phyloP scores from a whole-genome alignment of 2,329 filamentous ascomycete species.

The Colletotrichum ledebouriae region DNA sequence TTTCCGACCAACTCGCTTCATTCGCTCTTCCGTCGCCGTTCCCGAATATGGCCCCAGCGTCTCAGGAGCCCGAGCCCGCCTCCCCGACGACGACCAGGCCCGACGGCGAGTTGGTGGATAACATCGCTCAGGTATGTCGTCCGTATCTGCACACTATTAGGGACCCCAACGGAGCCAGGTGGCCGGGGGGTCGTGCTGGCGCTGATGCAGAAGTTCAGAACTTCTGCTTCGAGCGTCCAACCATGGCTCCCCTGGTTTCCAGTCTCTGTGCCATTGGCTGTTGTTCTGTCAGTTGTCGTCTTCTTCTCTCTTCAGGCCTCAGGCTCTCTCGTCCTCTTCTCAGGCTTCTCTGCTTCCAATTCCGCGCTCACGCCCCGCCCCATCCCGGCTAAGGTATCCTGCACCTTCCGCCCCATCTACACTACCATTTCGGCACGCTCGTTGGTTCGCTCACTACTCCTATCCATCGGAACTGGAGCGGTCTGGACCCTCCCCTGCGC shows the following conservation, averaged over 20 bases:
- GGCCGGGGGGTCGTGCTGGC: slow-evolving; percentile 13
- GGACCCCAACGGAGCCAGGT: slow-evolving; percentile 27
- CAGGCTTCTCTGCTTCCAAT: slow-evolving; percentile 12
- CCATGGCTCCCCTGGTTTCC: slow-evolving; percentile 15
- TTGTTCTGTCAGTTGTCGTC: slow-evolving; percentile 5
- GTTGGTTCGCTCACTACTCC: slow-evolving; percentile 17
- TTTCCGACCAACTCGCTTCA: slow-evolving; percentile 29
- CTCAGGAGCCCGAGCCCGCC: slow-evolving; percentile 38
- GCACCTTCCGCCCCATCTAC: neutral
- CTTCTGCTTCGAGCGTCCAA: slow-evolving; percentile 17
- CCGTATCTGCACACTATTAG: slow-evolving; percentile 31
- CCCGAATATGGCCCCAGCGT: slow-evolving; percentile 41
- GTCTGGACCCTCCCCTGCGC: slow-evolving; percentile 25
- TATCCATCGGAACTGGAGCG: slow-evolving; percentile 19
- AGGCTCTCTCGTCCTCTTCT: slow-evolving; percentile 1
- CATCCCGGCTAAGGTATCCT: neutral
- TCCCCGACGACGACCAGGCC: slow-evolving; percentile 40
- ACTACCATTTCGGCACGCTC: slow-evolving; percentile 5
- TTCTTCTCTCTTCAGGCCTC: neutral
- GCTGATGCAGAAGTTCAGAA: slow-evolving; percentile 28
- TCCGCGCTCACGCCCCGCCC: slow-evolving; percentile 22
- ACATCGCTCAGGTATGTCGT: slow-evolving; percentile 42
- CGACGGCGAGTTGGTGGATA: slow-evolving; percentile 39
- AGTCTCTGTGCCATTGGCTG: neutral
- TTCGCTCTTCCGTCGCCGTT: slow-evolving; percentile 26